These are phyloP conservation scores for Dothiorella sarmentorum DNA, from an alignment of 2,329 filamentous ascomycete species.

Conservation along the genomic window DNA sequence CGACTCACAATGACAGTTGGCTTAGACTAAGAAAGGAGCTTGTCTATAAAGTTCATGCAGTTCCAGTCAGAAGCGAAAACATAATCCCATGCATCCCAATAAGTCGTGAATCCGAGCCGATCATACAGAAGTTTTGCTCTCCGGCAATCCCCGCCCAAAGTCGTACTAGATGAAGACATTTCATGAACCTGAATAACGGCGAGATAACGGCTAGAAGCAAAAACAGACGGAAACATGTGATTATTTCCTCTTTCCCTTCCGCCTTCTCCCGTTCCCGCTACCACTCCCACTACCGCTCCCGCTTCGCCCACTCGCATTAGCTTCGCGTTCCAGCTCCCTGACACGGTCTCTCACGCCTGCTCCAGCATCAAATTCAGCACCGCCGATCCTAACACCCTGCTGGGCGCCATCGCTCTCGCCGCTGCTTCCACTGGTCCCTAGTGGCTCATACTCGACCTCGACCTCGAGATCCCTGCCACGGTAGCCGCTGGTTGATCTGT, in stretches of 20 bases:
- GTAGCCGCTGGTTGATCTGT: background rate
- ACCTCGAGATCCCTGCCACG: background rate
- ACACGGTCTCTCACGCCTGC: background rate
- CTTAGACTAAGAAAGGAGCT: background rate
- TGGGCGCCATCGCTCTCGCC: slow-evolving; percentile 1
- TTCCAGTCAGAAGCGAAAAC: background rate
- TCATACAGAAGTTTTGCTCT: background rate
- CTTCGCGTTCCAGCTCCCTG: slow-evolving; percentile 5
- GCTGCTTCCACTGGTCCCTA: slow-evolving; percentile 13
- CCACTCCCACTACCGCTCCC: slow-evolving; percentile 4
- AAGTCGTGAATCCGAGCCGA: background rate
- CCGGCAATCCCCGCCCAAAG: background rate
- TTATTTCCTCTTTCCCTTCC: slow-evolving; percentile 3
- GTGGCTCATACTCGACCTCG: slow-evolving; percentile 8
- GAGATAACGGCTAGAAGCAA: background rate
- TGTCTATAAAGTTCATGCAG: background rate
- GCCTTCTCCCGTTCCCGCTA: background rate
- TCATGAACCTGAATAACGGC: background rate
- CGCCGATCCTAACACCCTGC: background rate
- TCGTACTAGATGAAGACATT: background rate
- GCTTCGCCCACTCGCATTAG: slow-evolving; percentile 1
- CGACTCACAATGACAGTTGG: background rate
- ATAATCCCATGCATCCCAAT: background rate
- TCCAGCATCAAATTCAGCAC: background rate
- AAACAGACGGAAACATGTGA: background rate